Base-by-base conservation (phyloP, 148 eudicot genomes). In the Camellia granthamiana region DNA sequence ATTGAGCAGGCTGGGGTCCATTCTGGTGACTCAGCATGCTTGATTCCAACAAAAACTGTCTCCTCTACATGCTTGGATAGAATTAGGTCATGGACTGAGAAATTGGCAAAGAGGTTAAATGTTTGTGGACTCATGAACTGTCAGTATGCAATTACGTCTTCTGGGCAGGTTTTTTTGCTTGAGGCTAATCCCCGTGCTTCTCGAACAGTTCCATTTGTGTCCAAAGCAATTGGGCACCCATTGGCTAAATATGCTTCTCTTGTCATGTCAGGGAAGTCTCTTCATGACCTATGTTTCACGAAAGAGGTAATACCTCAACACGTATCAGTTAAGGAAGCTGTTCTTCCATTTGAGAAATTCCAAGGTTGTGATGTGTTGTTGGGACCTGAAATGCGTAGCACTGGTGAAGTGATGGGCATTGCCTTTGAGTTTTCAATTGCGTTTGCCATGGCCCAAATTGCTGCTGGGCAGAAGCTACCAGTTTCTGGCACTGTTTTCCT, bases 161-260 rank as follows among this genome's bases (percentile, higher is more conserved):
- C 96, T 43, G 98, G 98, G 59, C 89, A 91, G 10, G 98, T 97
- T 44, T 97, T 90, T 85, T 81, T 97, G 79, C 96, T 97, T 0
- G 98, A 97, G 90, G 99, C 99, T 6, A 97, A 97, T 81, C 98
- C 99, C 0, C 99, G 98, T 58, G 99, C 99, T 52, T 97, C 98
- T 11, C 94, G 98, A 14, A 92, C 99, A 0, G 93, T 97, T 18
- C 99, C 98, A 0, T 97, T 97, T 72, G 99, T 94, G 19, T 97
- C 99, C 55, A 97, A 97, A 84, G 97, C 99, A 14, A 97, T 97
- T 59, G 98, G 98, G 18, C 99, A 92, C 76, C 98, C 98, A 1
- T 82, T 97, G 85, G 99, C 99, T 72, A 97, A 94, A 79, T 97
- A 97, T 58, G 98, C 99, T 77, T 87, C 96, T 64, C 87, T 97